These are phyloP conservation scores for Aspergillus homomorphus DNA, from an alignment of 495 filamentous ascomycete species.

Conservation along the genomic window DNA sequence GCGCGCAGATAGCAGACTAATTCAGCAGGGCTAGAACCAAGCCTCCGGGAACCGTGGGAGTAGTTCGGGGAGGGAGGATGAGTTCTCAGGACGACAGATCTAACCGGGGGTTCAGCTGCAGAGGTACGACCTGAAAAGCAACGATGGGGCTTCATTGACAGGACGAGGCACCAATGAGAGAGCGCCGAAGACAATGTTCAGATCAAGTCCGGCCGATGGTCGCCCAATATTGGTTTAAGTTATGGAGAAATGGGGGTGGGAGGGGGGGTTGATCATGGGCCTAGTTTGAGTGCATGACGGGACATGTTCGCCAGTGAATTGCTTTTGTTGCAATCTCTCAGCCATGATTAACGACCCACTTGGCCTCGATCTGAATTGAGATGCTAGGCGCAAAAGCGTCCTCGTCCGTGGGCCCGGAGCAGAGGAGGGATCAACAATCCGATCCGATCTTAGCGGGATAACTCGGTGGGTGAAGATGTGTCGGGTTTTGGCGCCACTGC, in stretches of 20 bases:
- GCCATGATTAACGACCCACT: slow-evolving; percentile 19
- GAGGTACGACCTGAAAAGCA: slow-evolving; percentile 8
- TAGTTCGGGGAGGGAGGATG: slow-evolving; percentile 6
- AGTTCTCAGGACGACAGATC: slow-evolving; percentile 10
- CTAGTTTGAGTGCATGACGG: slow-evolving; percentile 22
- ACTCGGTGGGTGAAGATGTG: slow-evolving; percentile 14
- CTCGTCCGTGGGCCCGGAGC: slow-evolving; percentile 12
- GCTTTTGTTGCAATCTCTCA: slow-evolving; percentile 9
- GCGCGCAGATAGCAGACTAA: neutral
- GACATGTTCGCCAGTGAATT: slow-evolving; percentile 17
- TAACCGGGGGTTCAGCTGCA: slow-evolving; percentile 16
- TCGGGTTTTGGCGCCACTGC: slow-evolving; percentile 20
- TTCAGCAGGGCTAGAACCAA: neutral
- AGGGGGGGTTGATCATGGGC: slow-evolving; percentile 14
- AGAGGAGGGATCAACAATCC: slow-evolving; percentile 20
- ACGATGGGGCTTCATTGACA: slow-evolving; percentile 4
- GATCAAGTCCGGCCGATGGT: slow-evolving; percentile 16
- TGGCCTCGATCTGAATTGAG: slow-evolving; percentile 17
- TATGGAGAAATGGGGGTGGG: slow-evolving; percentile 11
- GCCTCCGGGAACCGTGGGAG: slow-evolving; percentile 1
- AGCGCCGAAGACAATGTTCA: neutral
- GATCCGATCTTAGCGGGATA: slow-evolving; percentile 23
- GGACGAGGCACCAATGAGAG: slow-evolving; percentile 15
- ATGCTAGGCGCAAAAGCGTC: slow-evolving; percentile 13
- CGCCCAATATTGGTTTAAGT: slow-evolving; percentile 22